Conservation (phyloP, 345 rosid species). For the Eucalyptus guilfoylei region DNA sequence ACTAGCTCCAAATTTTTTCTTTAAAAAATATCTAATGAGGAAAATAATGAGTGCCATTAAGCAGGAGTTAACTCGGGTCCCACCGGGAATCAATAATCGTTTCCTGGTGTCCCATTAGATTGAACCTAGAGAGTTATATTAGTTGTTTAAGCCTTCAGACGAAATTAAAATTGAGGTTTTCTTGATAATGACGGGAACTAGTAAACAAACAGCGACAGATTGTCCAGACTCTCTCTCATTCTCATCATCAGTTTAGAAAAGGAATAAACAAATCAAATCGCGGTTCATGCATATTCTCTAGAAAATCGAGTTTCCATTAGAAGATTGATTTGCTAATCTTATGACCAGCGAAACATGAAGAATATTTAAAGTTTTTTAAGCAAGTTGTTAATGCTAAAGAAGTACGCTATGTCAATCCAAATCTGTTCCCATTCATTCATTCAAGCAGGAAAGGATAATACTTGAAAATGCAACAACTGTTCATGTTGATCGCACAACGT, state of each 20-base stretch:
- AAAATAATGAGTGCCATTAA: background rate
- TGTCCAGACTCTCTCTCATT: background rate
- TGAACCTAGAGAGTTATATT: background rate
- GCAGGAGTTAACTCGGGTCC: background rate
- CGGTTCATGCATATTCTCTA: background rate
- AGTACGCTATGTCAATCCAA: background rate
- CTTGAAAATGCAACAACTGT: background rate
- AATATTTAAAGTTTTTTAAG: background rate
- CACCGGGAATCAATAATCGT: background rate
- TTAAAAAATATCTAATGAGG: background rate
- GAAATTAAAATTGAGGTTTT: background rate
- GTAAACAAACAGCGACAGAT: background rate
- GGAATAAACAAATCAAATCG: background rate
- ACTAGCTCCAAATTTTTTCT: background rate
- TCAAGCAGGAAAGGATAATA: background rate
- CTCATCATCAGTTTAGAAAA: background rate
- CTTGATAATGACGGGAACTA: background rate
- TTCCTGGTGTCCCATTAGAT: background rate
- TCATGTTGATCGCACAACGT: background rate
- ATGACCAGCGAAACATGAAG: background rate
- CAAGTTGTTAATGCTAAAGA: background rate
- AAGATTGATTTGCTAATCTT: background rate
- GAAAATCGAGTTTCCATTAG: background rate
- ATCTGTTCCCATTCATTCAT: background rate
- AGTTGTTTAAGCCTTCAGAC: background rate